phyloP scores from a whole-genome alignment of 1,284 basidiomycete genomes.

The Mycena sp. region DNA sequence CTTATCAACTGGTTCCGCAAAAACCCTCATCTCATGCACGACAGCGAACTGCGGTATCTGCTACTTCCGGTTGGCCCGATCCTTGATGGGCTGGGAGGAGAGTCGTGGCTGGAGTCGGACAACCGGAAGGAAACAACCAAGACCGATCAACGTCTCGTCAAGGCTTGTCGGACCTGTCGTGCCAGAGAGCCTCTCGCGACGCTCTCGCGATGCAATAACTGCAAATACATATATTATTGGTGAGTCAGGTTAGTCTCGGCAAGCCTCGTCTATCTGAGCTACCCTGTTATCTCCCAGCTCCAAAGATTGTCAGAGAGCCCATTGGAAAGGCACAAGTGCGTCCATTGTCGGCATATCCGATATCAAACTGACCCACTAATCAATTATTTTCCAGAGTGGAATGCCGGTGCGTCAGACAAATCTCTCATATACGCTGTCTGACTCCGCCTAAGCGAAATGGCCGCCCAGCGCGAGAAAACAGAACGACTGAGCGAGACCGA shows the following conservation, averaged over 20 bases:
- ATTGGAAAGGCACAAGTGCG: conserved; percentile 27
- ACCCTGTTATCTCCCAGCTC: background rate
- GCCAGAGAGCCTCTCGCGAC: conserved; percentile 18
- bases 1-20: conserved; percentile 25
- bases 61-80: conserved; percentile 22
- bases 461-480: background rate
- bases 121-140: conserved; percentile 20
- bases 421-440: background rate
- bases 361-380: background rate
- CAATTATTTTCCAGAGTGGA: background rate
- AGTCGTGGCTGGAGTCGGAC: conserved; percentile 23
- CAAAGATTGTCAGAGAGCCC: conserved; percentile 16
- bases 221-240: conserved; percentile 30
- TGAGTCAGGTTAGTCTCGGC: background rate
- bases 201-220: conserved; percentile 22
- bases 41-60: background rate
- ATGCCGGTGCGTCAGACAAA: conserved; percentile 1
- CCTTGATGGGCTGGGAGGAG: conserved; percentile 22
- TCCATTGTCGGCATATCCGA: background rate
- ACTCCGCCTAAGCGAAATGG: conserved; percentile 9
- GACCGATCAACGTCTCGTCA: conserved; percentile 7
- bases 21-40: conserved; percentile 7
- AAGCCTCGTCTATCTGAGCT: background rate
- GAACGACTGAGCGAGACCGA: background rate
- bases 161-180: conserved; percentile 22